Conservation (phyloP, 352 stramenopile species). For the Pythium dissotocum region DNA sequence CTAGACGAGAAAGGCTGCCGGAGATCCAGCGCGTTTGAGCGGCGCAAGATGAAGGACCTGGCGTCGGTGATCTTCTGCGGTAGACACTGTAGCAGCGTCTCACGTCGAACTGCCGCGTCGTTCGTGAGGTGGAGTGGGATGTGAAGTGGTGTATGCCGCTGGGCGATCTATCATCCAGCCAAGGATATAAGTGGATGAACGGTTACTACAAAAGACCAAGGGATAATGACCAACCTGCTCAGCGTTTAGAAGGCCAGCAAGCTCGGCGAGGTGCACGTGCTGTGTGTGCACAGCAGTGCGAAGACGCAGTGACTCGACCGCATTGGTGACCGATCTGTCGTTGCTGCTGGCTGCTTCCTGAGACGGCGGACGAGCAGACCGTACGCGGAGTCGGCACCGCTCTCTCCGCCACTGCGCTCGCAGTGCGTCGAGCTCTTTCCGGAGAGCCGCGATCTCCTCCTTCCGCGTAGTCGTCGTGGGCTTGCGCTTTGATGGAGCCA, state of each 20-base stretch:
- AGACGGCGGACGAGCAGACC: no score
- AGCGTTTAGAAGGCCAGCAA: background rate
- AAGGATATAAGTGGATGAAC: background rate
- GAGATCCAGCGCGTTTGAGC: background rate
- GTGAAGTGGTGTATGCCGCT: background rate
- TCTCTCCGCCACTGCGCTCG: no score
- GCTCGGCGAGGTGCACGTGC: background rate
- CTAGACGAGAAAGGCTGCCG: background rate
- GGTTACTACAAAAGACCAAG: background rate
- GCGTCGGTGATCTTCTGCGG: no score
- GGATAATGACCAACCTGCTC: background rate
- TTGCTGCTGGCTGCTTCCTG: background rate
- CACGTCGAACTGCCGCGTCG: no score
- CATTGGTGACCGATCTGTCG: no score
- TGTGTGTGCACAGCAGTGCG: background rate
- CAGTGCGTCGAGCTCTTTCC: no score
- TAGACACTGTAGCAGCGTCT: no score
- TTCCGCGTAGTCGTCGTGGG: background rate
- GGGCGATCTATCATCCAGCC: background rate
- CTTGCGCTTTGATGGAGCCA: background rate
- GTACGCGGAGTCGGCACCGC: no score
- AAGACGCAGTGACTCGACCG: background rate
- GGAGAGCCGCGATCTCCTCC: slow-evolving; percentile 10
- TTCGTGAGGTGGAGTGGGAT: no score
- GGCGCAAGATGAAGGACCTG: no score